These are phyloP conservation scores for Spiraea crenata DNA, from an alignment of 331 rosid species.

Conservation along the genomic window DNA sequence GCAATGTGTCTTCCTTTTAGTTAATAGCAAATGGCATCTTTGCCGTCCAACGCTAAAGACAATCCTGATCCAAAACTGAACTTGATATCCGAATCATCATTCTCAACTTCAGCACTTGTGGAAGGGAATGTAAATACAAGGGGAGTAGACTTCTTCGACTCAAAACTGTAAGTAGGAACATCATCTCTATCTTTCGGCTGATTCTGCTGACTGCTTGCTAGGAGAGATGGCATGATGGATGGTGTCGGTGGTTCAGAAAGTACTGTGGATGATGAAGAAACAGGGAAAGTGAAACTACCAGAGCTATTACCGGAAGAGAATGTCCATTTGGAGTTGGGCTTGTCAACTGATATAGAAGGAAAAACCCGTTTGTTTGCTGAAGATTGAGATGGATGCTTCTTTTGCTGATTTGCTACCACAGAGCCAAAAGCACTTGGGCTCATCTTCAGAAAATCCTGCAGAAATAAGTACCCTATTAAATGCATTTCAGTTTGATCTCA, in stretches of 20 bases:
- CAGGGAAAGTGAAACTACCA: constrained; percentile 74
- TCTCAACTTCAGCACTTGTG: constrained; percentile 33
- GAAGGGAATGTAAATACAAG: constrained; percentile 73
- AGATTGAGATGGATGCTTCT: constrained; percentile 31
- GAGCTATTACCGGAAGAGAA: constrained; percentile 45
- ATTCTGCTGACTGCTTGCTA: constrained; percentile 28
- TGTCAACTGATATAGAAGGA: constrained; percentile 59
- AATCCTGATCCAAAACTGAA: constrained; percentile 72
- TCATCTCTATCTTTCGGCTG: constrained; percentile 34
- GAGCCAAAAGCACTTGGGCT: constrained; percentile 19
- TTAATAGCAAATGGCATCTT: constrained; percentile 58
- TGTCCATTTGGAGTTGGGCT: constrained; percentile 55
- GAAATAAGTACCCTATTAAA: constrained; percentile 19
- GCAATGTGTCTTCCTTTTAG: background rate
- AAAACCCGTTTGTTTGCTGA: constrained; percentile 49
- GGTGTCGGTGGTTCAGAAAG: constrained; percentile 86
- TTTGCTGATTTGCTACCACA: constrained; percentile 31
- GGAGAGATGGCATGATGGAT: constrained; percentile 55
- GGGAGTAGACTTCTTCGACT: constrained; percentile 44
- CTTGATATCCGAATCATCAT: constrained; percentile 44
- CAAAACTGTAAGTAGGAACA: constrained; percentile 56
- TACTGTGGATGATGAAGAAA: constrained; percentile 50
- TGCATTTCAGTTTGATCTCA: background rate
- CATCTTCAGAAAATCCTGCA: constrained; percentile 48
- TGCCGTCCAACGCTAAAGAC: constrained; percentile 45